Evolutionary conservation across 1,139 yeast species (phyloP), one percentile per base, ranked within the genome.

Genomic region (Trichomonascaceae sp.): DNA sequence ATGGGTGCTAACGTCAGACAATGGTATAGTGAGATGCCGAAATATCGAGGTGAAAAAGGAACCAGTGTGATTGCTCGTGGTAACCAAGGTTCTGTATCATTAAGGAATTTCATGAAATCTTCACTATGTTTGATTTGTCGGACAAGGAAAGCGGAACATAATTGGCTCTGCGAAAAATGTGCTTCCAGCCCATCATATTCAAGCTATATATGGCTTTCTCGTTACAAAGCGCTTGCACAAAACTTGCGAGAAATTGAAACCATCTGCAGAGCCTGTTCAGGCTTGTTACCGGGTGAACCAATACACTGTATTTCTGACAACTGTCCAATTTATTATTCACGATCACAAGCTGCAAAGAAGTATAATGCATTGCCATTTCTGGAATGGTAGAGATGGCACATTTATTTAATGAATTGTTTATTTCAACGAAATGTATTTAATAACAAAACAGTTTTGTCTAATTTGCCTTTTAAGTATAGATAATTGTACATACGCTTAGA

Each of bases 11-110:
- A 89, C 69, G 76, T 91, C 5, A 75, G 75, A 52, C 74, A 74
- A 1, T 93, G 99, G 99, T 87, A 84, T 60, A 70, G 71, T n/a
- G 88, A 84, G 45, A 74, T 90, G 71, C 89, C 96, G 0, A 77
- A 76, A 55, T 32, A 15, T 17, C 45, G 20, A 19, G 41, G 24
- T 8, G 47, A 30, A 2, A 41, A 20, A 19, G 50, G 60, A 60
- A 24, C 44, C n/a, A 27, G 53, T 50, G 43, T 47, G 19, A 45
- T 55, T 51, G 45, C 50, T 17, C 17, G 22, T 36, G 36, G 44
- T 38, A 22, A 49, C 53, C 19, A 24, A 39, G 22, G 53, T 51
- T 36, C 43, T n/a, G 30, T 30, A 0, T 53, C 58, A n/a, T 55
- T 62, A 38, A 52, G 58, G 18, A 55, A 58, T 44, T 69, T 60